phyloP scores from a whole-genome alignment of 1,284 basidiomycete species.

The Tylopilus sp. region DNA sequence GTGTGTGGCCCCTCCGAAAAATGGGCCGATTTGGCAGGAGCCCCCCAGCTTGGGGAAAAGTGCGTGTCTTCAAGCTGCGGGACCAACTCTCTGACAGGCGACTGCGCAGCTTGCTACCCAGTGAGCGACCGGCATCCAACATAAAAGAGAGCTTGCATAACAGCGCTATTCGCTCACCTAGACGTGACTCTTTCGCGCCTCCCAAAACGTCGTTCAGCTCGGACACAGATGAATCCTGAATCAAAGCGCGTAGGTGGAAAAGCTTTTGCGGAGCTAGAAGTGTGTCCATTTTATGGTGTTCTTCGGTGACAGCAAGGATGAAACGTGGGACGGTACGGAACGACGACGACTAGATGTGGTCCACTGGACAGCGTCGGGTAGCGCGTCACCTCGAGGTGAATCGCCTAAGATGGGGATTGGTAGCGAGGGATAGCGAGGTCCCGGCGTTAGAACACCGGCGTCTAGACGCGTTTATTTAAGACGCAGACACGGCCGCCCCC shows the following conservation, averaged over 20 bases:
- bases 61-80: background rate
- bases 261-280: constrained; percentile 3
- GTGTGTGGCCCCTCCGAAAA: background rate
- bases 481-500: background rate
- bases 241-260: background rate
- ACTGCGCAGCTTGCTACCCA: background rate
- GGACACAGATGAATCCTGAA: background rate
- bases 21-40: background rate
- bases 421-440: background rate
- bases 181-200: background rate
- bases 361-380: background rate
- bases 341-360: background rate
- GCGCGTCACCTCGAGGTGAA: background rate
- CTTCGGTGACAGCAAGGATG: background rate
- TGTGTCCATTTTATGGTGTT: background rate
- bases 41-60: background rate
- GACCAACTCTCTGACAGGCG: background rate
- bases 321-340: background rate
- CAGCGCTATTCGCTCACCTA: constrained; percentile 12
- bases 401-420: background rate
- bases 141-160: background rate
- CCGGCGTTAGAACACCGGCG: background rate
- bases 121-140: constrained; percentile 4
- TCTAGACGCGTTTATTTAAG: no score
- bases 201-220: background rate